phyloP scores from a whole-genome alignment of 1,284 basidiomycete species.

The Coniferiporia sulphurascens region DNA sequence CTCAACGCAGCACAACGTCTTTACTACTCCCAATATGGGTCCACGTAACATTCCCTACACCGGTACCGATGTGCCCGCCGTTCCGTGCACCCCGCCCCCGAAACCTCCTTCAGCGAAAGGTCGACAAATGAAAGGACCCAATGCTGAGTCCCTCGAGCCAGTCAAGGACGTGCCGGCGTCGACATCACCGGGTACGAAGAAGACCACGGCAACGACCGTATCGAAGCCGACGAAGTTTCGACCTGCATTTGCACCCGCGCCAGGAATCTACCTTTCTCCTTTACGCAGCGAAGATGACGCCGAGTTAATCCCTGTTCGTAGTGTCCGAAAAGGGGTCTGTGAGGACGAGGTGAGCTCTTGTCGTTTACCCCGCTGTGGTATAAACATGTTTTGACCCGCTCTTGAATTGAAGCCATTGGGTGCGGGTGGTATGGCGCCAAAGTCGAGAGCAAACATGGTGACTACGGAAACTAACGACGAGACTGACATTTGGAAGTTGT shows the following conservation, averaged over 20 bases:
- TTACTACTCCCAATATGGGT: not conserved
- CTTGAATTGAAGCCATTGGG: not conserved
- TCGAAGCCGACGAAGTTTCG: not conserved
- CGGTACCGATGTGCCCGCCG: not conserved
- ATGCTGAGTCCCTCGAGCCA: not conserved
- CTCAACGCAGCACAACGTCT: not conserved
- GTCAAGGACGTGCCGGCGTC: not conserved
- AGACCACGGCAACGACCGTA: not conserved
- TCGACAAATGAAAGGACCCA: not conserved
- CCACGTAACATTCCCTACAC: not conserved
- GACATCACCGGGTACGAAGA: not conserved
- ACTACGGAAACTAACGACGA: not conserved
- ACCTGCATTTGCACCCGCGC: constrained; percentile 36
- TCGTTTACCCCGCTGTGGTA: not conserved
- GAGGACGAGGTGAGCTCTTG: not conserved
- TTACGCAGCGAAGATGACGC: constrained; percentile 25
- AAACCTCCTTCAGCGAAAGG: not conserved
- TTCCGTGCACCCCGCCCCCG: not conserved
- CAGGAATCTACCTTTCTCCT: constrained; percentile 46
- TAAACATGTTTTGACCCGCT: not conserved
- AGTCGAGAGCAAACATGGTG: not conserved
- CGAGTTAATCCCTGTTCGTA: not conserved
- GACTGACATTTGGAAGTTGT: constrained; percentile 21
- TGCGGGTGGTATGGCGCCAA: not conserved
- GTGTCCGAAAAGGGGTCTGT: not conserved